Percentiles rank a stretch among this genome's conserved stretches.
Conservation (phyloP, 257 asterid species). For the Solanum sejunctum region DNA sequence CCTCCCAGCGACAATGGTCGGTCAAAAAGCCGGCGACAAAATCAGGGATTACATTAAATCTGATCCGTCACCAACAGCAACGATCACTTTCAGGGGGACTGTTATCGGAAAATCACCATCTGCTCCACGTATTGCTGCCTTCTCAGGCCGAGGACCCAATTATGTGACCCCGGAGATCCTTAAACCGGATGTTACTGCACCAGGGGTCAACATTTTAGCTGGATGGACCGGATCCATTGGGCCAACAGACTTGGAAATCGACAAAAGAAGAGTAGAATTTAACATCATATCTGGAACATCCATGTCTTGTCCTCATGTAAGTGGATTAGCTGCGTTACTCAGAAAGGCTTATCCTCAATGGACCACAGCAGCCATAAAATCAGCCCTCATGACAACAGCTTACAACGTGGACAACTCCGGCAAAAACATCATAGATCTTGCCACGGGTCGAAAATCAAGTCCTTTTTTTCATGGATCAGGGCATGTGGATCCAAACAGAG, state of each 20-base stretch:
- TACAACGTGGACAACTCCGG: neutral
- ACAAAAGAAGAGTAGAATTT: slow-evolving; percentile 23
- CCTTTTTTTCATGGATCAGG: slow-evolving; percentile 70
- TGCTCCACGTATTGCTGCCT: slow-evolving; percentile 78
- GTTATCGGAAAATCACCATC: slow-evolving; percentile 52
- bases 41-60: slow-evolving; percentile 48
- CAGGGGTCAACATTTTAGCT: slow-evolving; percentile 52
- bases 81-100: slow-evolving; percentile 54
- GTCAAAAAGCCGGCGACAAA: slow-evolving; percentile 45
- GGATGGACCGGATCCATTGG: slow-evolving; percentile 42
- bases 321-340: slow-evolving; percentile 51
- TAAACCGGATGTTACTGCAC: slow-evolving; percentile 72
- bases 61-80: slow-evolving; percentile 60
- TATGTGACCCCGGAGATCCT: slow-evolving; percentile 67
- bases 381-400: slow-evolving; percentile 69
- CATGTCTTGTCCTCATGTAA: slow-evolving; percentile 75
- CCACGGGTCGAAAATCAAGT: neutral
- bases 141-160: slow-evolving; percentile 88
- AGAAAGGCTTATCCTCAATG: slow-evolving; percentile 51
- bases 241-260: slow-evolving; percentile 20
- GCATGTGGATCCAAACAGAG: slow-evolving; percentile 38
- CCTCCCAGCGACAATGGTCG: slow-evolving; percentile 76
- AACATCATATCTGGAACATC: slow-evolving; percentile 53
- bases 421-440: neutral
- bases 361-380: slow-evolving; percentile 65